These are phyloP conservation scores for Paramecium sonneborni DNA, from an alignment of 73 alveolate species.

Conservation along the genomic window DNA sequence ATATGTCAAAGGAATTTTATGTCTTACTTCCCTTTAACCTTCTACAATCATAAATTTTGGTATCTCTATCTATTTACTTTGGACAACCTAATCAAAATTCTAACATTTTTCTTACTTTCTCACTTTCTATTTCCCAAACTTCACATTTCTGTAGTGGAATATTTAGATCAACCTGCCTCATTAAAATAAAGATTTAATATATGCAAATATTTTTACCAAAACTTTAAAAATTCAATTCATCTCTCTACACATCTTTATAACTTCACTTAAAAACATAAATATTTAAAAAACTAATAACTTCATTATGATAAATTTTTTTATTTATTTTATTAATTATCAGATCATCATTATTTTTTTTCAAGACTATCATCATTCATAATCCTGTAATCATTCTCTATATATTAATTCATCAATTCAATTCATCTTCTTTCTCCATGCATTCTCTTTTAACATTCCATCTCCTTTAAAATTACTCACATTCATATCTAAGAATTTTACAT, in stretches of 20 bases:
- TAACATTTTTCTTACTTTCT: neutral
- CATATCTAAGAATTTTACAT: neutral
- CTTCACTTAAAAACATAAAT: neutral
- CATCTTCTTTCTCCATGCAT: neutral
- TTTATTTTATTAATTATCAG: neutral
- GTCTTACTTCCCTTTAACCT: neutral
- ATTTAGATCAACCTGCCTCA: conserved; percentile 35
- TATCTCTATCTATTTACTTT: neutral
- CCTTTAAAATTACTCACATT: neutral
- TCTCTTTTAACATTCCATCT: neutral
- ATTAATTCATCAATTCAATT: neutral
- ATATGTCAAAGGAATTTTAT: neutral
- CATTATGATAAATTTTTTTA: neutral
- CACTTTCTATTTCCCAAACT: neutral
- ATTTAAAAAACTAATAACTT: neutral
- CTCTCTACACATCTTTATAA: neutral
- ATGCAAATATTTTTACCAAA: neutral
- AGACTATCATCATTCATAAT: neutral
- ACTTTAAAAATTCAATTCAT: neutral
- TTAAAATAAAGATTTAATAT: neutral
- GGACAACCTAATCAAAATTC: neutral
- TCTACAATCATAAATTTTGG: neutral
- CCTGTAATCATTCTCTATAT: neutral
- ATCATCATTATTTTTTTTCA: neutral
- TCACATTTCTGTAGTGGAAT: neutral